phyloP scores from a whole-genome alignment of 1,284 basidiomycete genomes.

The Pseudozyma flocculosa region DNA sequence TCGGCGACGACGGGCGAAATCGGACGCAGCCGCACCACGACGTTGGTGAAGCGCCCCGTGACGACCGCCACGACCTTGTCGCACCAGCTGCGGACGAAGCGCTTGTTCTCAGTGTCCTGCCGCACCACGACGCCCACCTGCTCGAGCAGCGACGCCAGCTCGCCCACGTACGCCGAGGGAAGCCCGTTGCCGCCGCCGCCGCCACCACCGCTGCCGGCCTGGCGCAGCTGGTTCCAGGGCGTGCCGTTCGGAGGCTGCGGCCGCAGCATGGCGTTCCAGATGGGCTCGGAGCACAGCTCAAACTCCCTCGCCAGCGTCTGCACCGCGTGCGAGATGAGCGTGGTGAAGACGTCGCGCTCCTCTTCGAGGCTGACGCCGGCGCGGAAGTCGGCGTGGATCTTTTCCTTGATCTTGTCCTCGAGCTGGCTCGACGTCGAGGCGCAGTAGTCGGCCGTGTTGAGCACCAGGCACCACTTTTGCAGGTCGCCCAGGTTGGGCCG shows the following conservation, averaged over 20 bases:
- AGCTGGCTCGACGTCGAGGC: slow-evolving; percentile 87
- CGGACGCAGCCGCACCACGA: slow-evolving; percentile 46
- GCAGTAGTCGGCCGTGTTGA: slow-evolving; percentile 98
- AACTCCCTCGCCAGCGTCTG: slow-evolving; percentile 41
- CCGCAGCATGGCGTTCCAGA: slow-evolving; percentile 50
- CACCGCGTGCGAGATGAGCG: slow-evolving; percentile 41
- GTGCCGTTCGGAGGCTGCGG: slow-evolving; percentile 17
- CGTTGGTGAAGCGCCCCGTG: slow-evolving; percentile 33
- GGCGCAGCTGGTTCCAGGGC: slow-evolving; percentile 41
- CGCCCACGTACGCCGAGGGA: slow-evolving; percentile 45
- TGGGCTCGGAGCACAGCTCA: slow-evolving; percentile 41
- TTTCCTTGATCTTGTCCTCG: slow-evolving; percentile 84
- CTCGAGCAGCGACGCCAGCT: slow-evolving; percentile 47
- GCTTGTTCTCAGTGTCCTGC: slow-evolving; percentile 54
- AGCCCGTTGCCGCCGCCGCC: too few relatives aligned
- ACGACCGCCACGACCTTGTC: slow-evolving; percentile 48
- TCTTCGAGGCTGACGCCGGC: slow-evolving; percentile 78
- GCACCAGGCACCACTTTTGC: slow-evolving; percentile 64
- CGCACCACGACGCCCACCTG: slow-evolving; percentile 50
- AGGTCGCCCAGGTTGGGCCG: slow-evolving; percentile 39
- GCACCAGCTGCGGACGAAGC: slow-evolving; percentile 53
- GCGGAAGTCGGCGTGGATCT: slow-evolving; percentile 72
- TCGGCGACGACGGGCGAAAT: slow-evolving; percentile 30
- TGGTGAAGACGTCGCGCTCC: slow-evolving; percentile 77
- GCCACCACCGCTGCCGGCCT: slow-evolving; percentile 17